phyloP scores from a whole-genome alignment of 2,329 filamentous ascomycete genomes.

The Aspergillus novofumigatus region DNA sequence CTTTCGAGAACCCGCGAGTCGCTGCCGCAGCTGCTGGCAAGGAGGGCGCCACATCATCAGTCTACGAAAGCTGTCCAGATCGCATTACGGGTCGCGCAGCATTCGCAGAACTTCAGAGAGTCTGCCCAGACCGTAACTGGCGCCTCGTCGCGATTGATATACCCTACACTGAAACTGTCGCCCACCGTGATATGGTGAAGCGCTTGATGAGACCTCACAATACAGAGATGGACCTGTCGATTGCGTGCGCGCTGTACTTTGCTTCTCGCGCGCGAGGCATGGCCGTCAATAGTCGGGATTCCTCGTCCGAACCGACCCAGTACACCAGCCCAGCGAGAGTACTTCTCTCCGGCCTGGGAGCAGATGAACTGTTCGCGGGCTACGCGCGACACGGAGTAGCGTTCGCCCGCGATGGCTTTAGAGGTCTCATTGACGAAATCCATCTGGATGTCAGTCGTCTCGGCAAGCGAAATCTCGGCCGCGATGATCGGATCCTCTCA shows the following conservation, averaged over 20 bases:
- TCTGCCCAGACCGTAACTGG: constrained; percentile 71
- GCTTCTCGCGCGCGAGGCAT: constrained; percentile 69
- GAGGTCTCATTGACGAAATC: constrained; percentile 73
- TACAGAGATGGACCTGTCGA: constrained; percentile 98
- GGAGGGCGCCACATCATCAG: constrained; percentile 19
- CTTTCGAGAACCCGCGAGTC: constrained; percentile 87
- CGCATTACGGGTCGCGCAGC: constrained; percentile 79
- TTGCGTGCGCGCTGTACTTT: constrained; percentile 91
- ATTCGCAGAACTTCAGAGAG: constrained; percentile 64
- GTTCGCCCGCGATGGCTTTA: constrained; percentile 64
- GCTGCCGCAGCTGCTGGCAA: constrained; percentile 51
- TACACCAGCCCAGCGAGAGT: constrained; percentile 74
- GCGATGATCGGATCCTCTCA: constrained; percentile 86
- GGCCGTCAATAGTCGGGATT: constrained; percentile 30
- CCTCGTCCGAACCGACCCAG: constrained; percentile 12
- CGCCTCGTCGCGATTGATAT: constrained; percentile 78
- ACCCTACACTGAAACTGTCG: constrained; percentile 68
- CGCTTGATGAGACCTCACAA: constrained; percentile 86
- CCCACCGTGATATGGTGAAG: constrained; percentile 66
- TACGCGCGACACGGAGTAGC: constrained; percentile 81
- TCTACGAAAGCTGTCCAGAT: constrained; percentile 84
- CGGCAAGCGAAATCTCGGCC: constrained; percentile 88
- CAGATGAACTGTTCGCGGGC: constrained; percentile 93
- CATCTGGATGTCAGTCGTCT: constrained; percentile 79
- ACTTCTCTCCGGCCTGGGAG: constrained; percentile 85